Evolutionary conservation across 2,329 filamentous ascomycete genomes (phyloP).

Genomic region (Botrytis galanthina): DNA sequence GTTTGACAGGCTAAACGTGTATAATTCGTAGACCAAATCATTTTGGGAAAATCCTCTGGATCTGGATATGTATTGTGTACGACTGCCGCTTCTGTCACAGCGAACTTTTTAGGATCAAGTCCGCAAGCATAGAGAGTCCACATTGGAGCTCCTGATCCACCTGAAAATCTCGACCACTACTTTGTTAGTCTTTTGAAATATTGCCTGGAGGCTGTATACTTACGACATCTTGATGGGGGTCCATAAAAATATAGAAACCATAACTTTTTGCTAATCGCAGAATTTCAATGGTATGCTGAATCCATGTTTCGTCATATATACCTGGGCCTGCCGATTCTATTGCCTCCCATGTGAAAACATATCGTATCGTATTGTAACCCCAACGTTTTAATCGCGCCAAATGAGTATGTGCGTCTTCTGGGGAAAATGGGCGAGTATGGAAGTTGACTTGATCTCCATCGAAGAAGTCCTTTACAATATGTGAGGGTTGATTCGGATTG

Average conservation of each 20-base stretch:
- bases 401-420: slow-evolving; percentile 79
- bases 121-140: slow-evolving; percentile 97
- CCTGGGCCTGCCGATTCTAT: slow-evolving; percentile 90
- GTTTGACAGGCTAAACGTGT: slow-evolving; percentile 80
- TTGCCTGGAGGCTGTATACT: slow-evolving; percentile 39
- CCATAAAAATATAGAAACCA: slow-evolving; percentile 97
- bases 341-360: slow-evolving; percentile 99
- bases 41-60: slow-evolving; percentile 86
- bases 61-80: slow-evolving; percentile 93
- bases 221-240: slow-evolving; percentile 96
- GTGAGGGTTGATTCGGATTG: slow-evolving; percentile 76
- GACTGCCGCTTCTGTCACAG: slow-evolving; percentile 82
- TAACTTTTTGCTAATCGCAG: slow-evolving; percentile 82
- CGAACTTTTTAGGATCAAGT: slow-evolving; percentile 81
- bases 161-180: slow-evolving; percentile 86
- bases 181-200: slow-evolving; percentile 25
- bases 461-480: slow-evolving; percentile 77
- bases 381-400: slow-evolving; percentile 82
- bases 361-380: slow-evolving; percentile 95
- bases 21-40: slow-evolving; percentile 99
- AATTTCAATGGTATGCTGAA: slow-evolving; percentile 83
- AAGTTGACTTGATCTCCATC: slow-evolving; percentile 91
- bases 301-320: slow-evolving; percentile 90
- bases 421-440: slow-evolving; percentile 77
- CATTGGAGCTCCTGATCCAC: slow-evolving; percentile 92